Base-by-base conservation (phyloP, 352 stramenopile species). In the Phytophthora cactorum region DNA sequence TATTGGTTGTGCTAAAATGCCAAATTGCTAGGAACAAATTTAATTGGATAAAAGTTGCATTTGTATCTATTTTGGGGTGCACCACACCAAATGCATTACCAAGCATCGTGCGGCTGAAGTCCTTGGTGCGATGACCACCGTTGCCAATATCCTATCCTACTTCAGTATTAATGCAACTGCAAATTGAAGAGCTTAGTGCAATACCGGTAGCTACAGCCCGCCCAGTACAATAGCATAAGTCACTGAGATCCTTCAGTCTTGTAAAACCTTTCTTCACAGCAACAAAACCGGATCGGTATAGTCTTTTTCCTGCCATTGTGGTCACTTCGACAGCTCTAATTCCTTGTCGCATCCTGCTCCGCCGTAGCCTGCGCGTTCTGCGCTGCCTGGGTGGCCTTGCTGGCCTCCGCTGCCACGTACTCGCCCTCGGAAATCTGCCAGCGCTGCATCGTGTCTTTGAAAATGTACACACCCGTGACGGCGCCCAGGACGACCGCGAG, bases 381-480 rank as follows among this genome's bases (percentile, higher is more conserved):
- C 4, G 59, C 36, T 2, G 41, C 52, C 17, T 64, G 54, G 5
- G 44, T 64, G 7, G 53, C 55, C 51, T 77, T 77, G 39, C 39
- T 64, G 17, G 65, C 43, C 39, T 70, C 59, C 8, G 58, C 52
- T 28, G 70, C 55, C 38, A 67, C 54, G 52, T 67, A 73, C 31
- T 77, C 65, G 46, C 61, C 62, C 60, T 79, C 70, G 15, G 73
- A 69, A 28, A 81, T 62, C 51, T 83, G 78, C 74, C 74, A 89
- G 49, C 74, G 60, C 55, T 77, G 72, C 60, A 91, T 72, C 47
- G 80, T 84, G 71, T 91, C 82, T 51, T 88, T 86, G 73, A 91
- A 91, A 60, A 91, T 91, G 65, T 91, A 91, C n/a, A 88, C 79
- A 22, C 80, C 80, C 11, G 80, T 89, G 27, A 84, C 68, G 38